A percentile compares a stretch with the other conserved stretches of the same genome.
phyloP scores from a whole-genome alignment of 1,284 basidiomycete genomes.

The Boletus mariae region DNA sequence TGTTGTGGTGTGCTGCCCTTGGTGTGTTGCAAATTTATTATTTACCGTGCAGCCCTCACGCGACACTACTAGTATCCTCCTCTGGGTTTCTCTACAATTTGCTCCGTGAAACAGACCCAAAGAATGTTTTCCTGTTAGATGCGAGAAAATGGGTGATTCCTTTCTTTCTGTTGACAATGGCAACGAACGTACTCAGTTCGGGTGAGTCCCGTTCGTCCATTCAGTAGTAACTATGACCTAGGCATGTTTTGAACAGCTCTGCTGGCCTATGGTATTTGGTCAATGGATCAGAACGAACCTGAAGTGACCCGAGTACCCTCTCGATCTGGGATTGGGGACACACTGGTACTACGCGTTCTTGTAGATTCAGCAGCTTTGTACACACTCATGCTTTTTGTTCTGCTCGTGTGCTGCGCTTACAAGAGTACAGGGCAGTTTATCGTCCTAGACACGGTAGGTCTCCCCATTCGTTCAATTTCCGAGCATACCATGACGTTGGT shows the following conservation, averaged over 20 bases:
- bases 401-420: slow-evolving; percentile 15
- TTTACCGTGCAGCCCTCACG: not conserved
- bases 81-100: slow-evolving; percentile 9
- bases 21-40: slow-evolving; percentile 6
- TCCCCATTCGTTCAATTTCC: not conserved
- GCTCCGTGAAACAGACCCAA: slow-evolving; percentile 1
- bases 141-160: slow-evolving; percentile 24
- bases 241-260: slow-evolving; percentile 9
- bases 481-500: not conserved
- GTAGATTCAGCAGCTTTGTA: slow-evolving; percentile 21
- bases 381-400: slow-evolving; percentile 13
- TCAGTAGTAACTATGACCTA: not conserved
- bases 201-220: slow-evolving; percentile 4
- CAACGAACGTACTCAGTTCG: slow-evolving; percentile 21
- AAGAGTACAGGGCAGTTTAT: slow-evolving; percentile 12
- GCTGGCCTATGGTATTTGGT: slow-evolving; percentile 25
- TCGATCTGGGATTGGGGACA: slow-evolving; percentile 4
- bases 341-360: slow-evolving; percentile 19
- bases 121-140: slow-evolving; percentile 21
- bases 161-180: slow-evolving; percentile 20
- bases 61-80: slow-evolving; percentile 10
- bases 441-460: slow-evolving; percentile 26
- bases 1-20: slow-evolving; percentile 19
- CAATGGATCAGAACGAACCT: slow-evolving; percentile 2
- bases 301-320: slow-evolving; percentile 12